A percentile compares a stretch with the other conserved stretches of the same genome.
phyloP scores from a whole-genome alignment of 805 yeast species.

The Grigorovia humatica region DNA sequence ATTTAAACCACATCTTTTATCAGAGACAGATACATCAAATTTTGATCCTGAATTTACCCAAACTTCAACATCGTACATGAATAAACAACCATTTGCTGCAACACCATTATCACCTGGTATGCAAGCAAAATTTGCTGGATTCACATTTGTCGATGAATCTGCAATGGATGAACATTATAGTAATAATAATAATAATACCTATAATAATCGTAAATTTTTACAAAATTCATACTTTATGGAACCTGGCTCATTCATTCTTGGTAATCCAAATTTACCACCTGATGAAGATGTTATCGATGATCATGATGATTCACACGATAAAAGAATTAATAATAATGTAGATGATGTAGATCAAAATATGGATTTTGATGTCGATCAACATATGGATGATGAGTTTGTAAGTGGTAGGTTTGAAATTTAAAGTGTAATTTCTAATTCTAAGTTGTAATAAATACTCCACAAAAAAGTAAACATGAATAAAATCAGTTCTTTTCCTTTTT shows the following conservation, averaged over 20 bases:
- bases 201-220: slow-evolving; percentile 26
- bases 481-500: background rate
- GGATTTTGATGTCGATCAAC: slow-evolving; percentile 41
- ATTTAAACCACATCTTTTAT: slow-evolving; percentile 82
- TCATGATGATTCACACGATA: slow-evolving; percentile 24
- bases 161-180: slow-evolving; percentile 78
- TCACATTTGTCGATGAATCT: slow-evolving; percentile 91
- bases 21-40: slow-evolving; percentile 91
- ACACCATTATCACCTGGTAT: slow-evolving; percentile 83
- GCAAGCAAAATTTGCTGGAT: slow-evolving; percentile 94
- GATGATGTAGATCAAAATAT: slow-evolving; percentile 19
- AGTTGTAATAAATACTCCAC: no score
- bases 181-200: slow-evolving; percentile 37
- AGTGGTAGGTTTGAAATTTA: slow-evolving; percentile 77
- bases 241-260: slow-evolving; percentile 68
- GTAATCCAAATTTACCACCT: slow-evolving; percentile 70
- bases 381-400: slow-evolving; percentile 73
- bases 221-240: slow-evolving; percentile 34
- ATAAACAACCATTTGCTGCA: slow-evolving; percentile 42
- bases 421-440: no score
- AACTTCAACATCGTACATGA: slow-evolving; percentile 76
- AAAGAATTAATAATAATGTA: slow-evolving; percentile 23
- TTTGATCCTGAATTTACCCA: slow-evolving; percentile 97
- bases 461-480: background rate
- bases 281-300: slow-evolving; percentile 71